phyloP scores from a whole-genome alignment of 495 filamentous ascomycete genomes.

The Paragyromitra xinjiangensis region DNA sequence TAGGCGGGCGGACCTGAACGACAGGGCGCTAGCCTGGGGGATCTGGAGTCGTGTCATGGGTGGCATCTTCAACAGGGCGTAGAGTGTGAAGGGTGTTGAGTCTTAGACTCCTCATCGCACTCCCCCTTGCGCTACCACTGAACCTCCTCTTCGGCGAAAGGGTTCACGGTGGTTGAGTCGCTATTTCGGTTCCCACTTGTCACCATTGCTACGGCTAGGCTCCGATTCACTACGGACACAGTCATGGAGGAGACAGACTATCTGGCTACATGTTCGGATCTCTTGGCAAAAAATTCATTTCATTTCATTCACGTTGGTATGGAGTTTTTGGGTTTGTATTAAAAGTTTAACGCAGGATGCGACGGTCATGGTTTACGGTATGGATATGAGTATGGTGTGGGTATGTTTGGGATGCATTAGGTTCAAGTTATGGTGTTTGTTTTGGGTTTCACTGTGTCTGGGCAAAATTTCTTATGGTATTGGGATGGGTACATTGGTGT shows the following conservation, averaged over 20 bases:
- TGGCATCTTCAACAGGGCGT: background rate
- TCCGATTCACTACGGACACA: background rate
- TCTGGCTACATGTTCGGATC: too few relatives aligned
- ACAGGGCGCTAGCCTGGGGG: background rate
- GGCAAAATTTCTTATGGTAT: background rate
- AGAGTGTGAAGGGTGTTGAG: background rate
- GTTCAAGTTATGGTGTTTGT: background rate
- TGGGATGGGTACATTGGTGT: background rate
- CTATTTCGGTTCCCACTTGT: background rate
- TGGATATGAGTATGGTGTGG: background rate
- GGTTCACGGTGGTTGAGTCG: background rate
- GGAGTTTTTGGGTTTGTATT: background rate
- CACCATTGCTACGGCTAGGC: background rate
- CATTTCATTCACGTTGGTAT: background rate
- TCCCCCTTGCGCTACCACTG: background rate
- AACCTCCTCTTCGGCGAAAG: background rate
- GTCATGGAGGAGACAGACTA: too few relatives aligned
- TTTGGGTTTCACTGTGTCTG: background rate
- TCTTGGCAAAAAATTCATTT: background rate
- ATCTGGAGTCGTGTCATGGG: background rate
- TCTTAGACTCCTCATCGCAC: background rate
- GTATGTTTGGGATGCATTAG: background rate
- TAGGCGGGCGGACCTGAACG: constrained; percentile 41
- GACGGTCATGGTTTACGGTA: too few relatives aligned
- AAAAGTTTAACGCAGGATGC: too few relatives aligned